These are phyloP conservation scores for Penicillium ucsense DNA, from an alignment of 495 filamentous ascomycete species.

Conservation along the genomic window DNA sequence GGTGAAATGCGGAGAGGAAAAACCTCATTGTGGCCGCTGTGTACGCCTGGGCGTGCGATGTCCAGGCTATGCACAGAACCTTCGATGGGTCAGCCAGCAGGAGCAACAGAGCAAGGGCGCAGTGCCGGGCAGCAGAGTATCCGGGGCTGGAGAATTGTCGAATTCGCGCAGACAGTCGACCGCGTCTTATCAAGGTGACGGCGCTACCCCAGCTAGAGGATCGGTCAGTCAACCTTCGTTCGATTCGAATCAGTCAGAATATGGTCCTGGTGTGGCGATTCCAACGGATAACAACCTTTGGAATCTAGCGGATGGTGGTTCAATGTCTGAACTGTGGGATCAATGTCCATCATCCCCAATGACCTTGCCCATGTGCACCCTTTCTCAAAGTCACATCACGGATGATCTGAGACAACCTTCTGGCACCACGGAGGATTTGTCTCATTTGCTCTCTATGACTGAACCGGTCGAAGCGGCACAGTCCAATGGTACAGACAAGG, in stretches of 20 bases:
- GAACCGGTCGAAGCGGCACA: constrained; percentile 14
- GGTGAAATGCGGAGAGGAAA: constrained; percentile 50
- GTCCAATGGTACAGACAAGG: background rate
- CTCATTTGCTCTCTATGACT: constrained; percentile 23
- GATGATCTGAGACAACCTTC: constrained; percentile 18
- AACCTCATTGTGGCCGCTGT: constrained; percentile 43
- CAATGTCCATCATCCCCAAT: constrained; percentile 18
- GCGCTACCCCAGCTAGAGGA: constrained; percentile 1
- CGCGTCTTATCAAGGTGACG: no score
- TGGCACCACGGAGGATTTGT: constrained; percentile 17
- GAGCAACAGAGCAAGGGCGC: constrained; percentile 13
- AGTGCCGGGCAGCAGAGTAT: constrained; percentile 5
- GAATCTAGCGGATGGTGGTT: constrained; percentile 22
- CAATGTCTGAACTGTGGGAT: constrained; percentile 29
- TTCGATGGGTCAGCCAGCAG: constrained; percentile 48
- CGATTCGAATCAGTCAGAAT: constrained; percentile 1
- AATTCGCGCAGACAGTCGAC: constrained; percentile 1
- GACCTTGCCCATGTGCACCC: constrained; percentile 7
- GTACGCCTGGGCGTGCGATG: constrained; percentile 38
- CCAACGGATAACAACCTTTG: constrained; percentile 26
- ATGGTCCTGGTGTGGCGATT: constrained; percentile 14
- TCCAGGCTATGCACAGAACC: constrained; percentile 43
- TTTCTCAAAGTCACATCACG: constrained; percentile 11
- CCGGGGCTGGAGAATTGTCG: constrained; percentile 6
- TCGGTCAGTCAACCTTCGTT: constrained; percentile 1